These are phyloP conservation scores for Coemansia sp. DNA, from an alignment of 192 early-diverging fungal species.

Conservation along the genomic window DNA sequence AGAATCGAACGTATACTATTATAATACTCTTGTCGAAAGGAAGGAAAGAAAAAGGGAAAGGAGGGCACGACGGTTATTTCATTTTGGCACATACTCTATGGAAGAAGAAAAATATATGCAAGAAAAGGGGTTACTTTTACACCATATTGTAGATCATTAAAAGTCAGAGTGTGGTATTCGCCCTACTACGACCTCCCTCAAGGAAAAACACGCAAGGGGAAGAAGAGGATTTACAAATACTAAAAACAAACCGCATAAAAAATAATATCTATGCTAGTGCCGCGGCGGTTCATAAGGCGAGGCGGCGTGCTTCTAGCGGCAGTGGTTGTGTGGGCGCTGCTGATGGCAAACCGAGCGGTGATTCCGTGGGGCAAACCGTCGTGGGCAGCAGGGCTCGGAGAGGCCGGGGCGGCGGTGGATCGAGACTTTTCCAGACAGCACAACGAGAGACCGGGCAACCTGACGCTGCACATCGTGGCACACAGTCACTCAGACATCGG, in stretches of 20 bases:
- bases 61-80: no score
- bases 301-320: slow-evolving; percentile 1
- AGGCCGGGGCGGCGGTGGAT: slow-evolving; percentile 26
- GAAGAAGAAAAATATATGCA: no score
- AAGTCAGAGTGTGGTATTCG: no score
- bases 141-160: no score
- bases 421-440: slow-evolving; percentile 7
- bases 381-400: slow-evolving; percentile 40
- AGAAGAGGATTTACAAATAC: neutral
- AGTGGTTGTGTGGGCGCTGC: neutral
- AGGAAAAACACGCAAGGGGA: no score
- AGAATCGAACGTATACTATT: no score
- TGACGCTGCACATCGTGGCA: slow-evolving; percentile 45
- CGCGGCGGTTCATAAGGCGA: slow-evolving; percentile 18
- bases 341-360: slow-evolving; percentile 28
- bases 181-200: no score
- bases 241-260: neutral
- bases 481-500: slow-evolving; percentile 53
- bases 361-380: slow-evolving; percentile 31
- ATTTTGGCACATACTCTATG: no score
- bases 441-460: slow-evolving; percentile 10
- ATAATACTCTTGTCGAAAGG: no score
- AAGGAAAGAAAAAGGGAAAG: no score
- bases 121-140: no score
- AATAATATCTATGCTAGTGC: slow-evolving; percentile 11